Evolutionary conservation across 495 filamentous ascomycete genomes (phyloP), one percentile per base, ranked within the genome.

Genomic region (Pyronema omphalodes): DNA sequence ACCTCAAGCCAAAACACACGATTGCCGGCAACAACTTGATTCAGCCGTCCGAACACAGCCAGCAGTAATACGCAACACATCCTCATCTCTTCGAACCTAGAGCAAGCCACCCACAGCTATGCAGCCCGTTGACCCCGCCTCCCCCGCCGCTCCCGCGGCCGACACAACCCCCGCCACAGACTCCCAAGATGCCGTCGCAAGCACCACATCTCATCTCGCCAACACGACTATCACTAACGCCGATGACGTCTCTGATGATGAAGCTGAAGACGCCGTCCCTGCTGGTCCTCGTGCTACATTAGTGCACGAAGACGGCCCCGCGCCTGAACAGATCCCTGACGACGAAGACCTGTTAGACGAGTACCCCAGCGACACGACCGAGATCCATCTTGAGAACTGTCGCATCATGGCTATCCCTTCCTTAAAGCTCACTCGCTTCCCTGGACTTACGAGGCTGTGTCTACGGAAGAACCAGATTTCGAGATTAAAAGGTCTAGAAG

Each of bases 381-480:
- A 96, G 54, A 89, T 99, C 60, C 87, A 93, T 62, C 78, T 88
- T 59, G 79, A 88, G 35, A 87, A 96, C 65, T 82, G 80, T 56
- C 82, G 88, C 55, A 78, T 99, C 67, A 68, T 73, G 40, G 88
- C 85, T 9, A 82, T 96, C 57, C 68, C 83, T 8, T 78, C 83
- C 7, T 76, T 99, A 34, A 74, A 70, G 18, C 75, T 98, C 35
- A 83, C 88, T 51, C 76, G 93, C 47, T 98, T 98, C 69, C 71
- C 72, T 44, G 78, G 86, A 44, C 71, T 89, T 35, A 71, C 76
- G 66, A 81, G 83, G 70, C 67, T 99, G 68, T 94, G 91, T 63
- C 78, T 99, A 12, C 89, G 91, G 44, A 91, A 99, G 66, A 99
- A 99, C 65, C 72, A 80, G 62, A 87, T 99, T 66, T 72, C 80